These are phyloP conservation scores for Malassezia obtusa DNA, from an alignment of 1,284 basidiomycete genomes.

Conservation along the genomic window DNA sequence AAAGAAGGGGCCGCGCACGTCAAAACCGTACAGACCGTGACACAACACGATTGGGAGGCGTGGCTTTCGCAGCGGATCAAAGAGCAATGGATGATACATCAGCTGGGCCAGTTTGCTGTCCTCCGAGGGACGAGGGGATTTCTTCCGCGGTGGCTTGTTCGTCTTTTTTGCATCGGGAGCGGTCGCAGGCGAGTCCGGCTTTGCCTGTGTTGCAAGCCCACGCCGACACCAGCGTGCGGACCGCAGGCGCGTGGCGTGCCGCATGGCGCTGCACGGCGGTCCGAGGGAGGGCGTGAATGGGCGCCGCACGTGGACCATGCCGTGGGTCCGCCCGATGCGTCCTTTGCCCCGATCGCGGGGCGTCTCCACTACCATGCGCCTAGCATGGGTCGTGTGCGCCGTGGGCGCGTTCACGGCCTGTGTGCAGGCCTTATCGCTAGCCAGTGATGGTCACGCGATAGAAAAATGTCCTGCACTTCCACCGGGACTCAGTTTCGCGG, in stretches of 20 bases:
- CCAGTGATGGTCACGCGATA: background rate
- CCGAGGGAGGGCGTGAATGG: too few relatives aligned
- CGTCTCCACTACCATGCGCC: background rate
- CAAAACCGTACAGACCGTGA: slow-evolving; percentile 83
- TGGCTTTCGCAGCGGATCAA: slow-evolving; percentile 50
- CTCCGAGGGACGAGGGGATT: background rate
- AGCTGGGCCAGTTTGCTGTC: slow-evolving; percentile 10
- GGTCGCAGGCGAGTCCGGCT: background rate
- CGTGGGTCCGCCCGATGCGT: background rate
- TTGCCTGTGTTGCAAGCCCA: too few relatives aligned
- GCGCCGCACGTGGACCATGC: too few relatives aligned
- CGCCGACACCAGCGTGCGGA: too few relatives aligned
- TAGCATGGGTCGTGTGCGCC: background rate
- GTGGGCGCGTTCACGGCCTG: background rate
- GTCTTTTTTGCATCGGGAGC: too few relatives aligned
- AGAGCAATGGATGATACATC: slow-evolving; percentile 10
- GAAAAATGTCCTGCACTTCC: slow-evolving; percentile 24
- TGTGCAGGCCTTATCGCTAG: background rate
- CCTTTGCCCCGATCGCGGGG: background rate
- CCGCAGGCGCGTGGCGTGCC: too few relatives aligned
- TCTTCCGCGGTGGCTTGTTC: background rate
- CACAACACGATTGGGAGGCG: slow-evolving; percentile 85
- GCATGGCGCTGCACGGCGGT: too few relatives aligned
- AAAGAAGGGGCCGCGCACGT: slow-evolving; percentile 68
- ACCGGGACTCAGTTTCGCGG: slow-evolving; percentile 9